A percentile compares a stretch with the other conserved stretches of the same genome.
phyloP scores from a whole-genome alignment of 371 early-diverging fungal species.

The Mortierella sp. region DNA sequence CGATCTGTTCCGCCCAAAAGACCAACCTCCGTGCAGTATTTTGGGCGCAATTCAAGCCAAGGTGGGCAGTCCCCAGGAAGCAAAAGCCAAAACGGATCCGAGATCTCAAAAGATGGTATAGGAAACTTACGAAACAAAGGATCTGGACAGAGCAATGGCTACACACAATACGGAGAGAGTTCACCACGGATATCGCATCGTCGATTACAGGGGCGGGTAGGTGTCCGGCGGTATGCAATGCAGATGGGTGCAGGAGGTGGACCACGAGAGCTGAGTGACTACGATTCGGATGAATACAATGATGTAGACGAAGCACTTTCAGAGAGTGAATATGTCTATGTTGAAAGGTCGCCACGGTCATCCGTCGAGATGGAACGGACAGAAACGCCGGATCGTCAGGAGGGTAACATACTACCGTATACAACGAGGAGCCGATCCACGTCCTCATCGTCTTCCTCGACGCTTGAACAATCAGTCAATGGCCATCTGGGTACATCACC shows the following conservation, averaged over 20 bases:
- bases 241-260: constrained; percentile 49
- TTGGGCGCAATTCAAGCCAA: constrained; percentile 12
- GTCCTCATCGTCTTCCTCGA: constrained; percentile 5
- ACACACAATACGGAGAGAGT: constrained; percentile 27
- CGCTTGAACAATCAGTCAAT: constrained; percentile 6
- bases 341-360: constrained; percentile 25
- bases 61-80: constrained; percentile 22
- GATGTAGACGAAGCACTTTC: constrained; percentile 49
- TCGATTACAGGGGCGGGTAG: constrained; percentile 40
- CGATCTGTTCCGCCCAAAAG: constrained; percentile 70
- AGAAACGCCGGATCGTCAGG: constrained; percentile 1
- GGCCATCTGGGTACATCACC: neutral
- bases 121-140: constrained; percentile 9
- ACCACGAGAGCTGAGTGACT: constrained; percentile 47
- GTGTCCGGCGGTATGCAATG: constrained; percentile 51
- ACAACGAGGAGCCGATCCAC: neutral
- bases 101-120: constrained; percentile 25
- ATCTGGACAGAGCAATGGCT: constrained; percentile 11
- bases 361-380: constrained; percentile 13
- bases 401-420: neutral
- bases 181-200: constrained; percentile 48
- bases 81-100: constrained; percentile 15
- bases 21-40: constrained; percentile 52
- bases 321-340: constrained; percentile 45
- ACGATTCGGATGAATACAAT: constrained; percentile 53